phyloP scores from a whole-genome alignment of 1,139 yeast species.

The Protomyces inouyei region DNA sequence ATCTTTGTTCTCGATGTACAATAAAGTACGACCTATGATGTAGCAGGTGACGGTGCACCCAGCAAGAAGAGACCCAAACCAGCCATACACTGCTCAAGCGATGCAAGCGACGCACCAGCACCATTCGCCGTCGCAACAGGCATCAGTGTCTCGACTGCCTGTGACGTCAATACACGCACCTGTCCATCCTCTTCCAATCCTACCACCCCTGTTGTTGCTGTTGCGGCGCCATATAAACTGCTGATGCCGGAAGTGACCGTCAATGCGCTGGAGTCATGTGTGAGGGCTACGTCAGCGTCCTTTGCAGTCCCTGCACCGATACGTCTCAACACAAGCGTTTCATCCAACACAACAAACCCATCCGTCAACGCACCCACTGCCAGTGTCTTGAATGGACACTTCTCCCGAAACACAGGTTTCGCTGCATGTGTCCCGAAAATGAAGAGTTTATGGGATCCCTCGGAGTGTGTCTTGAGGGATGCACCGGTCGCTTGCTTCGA shows the following conservation, averaged over 20 bases:
- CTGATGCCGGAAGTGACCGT: background rate
- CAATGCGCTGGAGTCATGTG: background rate
- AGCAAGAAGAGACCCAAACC: background rate
- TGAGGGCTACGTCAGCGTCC: background rate
- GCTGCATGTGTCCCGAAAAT: constrained; percentile 11
- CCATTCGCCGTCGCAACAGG: background rate
- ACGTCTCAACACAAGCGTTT: background rate
- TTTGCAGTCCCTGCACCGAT: background rate
- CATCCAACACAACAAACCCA: background rate
- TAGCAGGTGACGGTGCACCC: background rate
- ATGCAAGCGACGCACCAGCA: background rate
- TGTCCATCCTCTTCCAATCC: background rate
- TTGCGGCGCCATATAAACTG: background rate
- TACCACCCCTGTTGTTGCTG: background rate
- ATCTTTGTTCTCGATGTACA: background rate
- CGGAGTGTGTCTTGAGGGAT: background rate
- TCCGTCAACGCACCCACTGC: background rate
- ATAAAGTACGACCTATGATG: too few species aligned
- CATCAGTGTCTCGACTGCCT: background rate
- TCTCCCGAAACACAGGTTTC: constrained; percentile 21
- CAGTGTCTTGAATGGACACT: constrained; percentile 2
- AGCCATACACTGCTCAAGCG: background rate
- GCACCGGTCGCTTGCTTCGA: background rate
- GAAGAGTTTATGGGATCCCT: constrained; percentile 8
- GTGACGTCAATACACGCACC: background rate